Evolutionary conservation across 768 basidiomycete species (phyloP), one percentile per base, ranked within the genome.

Genomic region (Termitomyces sp.): DNA sequence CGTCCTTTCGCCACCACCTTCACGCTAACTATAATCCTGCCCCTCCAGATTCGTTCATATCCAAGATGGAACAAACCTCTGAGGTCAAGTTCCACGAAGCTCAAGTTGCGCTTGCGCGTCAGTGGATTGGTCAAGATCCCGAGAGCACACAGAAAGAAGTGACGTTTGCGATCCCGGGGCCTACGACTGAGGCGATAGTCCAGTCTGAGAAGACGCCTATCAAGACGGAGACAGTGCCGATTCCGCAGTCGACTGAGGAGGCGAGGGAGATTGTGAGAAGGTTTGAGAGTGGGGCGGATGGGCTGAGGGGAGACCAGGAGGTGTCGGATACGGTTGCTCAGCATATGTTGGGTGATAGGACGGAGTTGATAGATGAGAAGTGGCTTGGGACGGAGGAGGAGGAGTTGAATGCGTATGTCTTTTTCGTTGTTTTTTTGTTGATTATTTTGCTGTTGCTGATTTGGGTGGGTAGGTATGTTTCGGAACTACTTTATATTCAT

Each of bases 361-460:
- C 83, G 4, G 72, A 68, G 7, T 69, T 98, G 47, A 42, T 70
- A n/a, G 79, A 91, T 22, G 95, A 97, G 76, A 65, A 77, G 54
- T 99, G 96, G 96, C 60, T 86, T 43, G 97, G 94, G 5, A 83
- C 77, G 1, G 82, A 85, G 63, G 82, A 95, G 64, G 96, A 98
- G 72, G 96, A 98, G 72, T 71, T 85, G 59, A 75, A 85, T 60
- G 83, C 87, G 78, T 93, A 69, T 60, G 88, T n/a, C n/a, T n/a
- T n/a, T n/a, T n/a, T n/a, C n/a, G n/a, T n/a, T n/a, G n/a, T n/a
- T n/a, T n/a, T n/a, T n/a, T 14, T 62, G 7, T 32, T 32, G 30
- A 9, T 32, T 1, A 10, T 32, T 2, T 58, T n/a, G 40, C 43
- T 28, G 26, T 56, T 64, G 22, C 64, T 55, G 54, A 55, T 54